Evolutionary conservation across 2,329 filamentous ascomycete species (phyloP).

Genomic region (Acarospora socialis): DNA sequence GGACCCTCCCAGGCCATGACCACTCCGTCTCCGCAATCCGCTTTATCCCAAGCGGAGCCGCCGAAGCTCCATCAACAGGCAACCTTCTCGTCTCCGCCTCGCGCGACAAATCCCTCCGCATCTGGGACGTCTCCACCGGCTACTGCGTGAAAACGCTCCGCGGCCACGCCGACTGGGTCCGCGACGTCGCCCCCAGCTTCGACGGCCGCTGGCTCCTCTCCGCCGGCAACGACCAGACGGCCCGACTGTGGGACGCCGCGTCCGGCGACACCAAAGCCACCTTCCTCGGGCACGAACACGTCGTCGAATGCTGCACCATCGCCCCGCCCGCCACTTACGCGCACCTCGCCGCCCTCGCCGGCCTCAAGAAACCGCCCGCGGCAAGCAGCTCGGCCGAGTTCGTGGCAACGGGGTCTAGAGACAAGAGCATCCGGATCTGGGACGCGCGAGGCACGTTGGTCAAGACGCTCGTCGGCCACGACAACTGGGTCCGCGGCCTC

Average conservation of each 20-base stretch:
- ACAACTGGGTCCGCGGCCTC: slow-evolving; percentile 82
- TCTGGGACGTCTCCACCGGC: slow-evolving; percentile 89
- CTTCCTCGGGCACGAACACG: slow-evolving; percentile 74
- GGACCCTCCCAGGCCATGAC: slow-evolving; percentile 80
- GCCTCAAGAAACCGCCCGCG: slow-evolving; percentile 67
- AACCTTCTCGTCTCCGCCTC: slow-evolving; percentile 79
- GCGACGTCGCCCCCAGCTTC: slow-evolving; percentile 66
- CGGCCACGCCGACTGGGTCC: slow-evolving; percentile 82
- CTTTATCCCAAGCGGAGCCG: slow-evolving; percentile 73
- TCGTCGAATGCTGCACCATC: slow-evolving; percentile 72
- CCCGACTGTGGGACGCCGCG: slow-evolving; percentile 72
- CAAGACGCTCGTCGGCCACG: slow-evolving; percentile 73
- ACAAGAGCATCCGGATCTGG: slow-evolving; percentile 86
- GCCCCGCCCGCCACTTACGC: slow-evolving; percentile 66
- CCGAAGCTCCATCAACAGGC: slow-evolving; percentile 61
- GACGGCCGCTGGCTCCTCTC: slow-evolving; percentile 77
- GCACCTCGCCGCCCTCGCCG: slow-evolving; percentile 63
- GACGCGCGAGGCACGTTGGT: slow-evolving; percentile 71
- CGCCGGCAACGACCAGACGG: slow-evolving; percentile 67
- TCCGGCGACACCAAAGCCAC: slow-evolving; percentile 62
- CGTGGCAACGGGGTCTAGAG: slow-evolving; percentile 74
- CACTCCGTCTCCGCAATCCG: slow-evolving; percentile 81
- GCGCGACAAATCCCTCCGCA: slow-evolving; percentile 67
- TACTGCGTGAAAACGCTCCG: slow-evolving; percentile 84
- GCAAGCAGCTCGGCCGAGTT: slow-evolving; percentile 67